A percentile compares a stretch with the other conserved stretches of the same genome.
These are phyloP conservation scores for Gaeumannomyces sp. DNA, from an alignment of 2,329 filamentous ascomycete genomes.

Conservation along the genomic window DNA sequence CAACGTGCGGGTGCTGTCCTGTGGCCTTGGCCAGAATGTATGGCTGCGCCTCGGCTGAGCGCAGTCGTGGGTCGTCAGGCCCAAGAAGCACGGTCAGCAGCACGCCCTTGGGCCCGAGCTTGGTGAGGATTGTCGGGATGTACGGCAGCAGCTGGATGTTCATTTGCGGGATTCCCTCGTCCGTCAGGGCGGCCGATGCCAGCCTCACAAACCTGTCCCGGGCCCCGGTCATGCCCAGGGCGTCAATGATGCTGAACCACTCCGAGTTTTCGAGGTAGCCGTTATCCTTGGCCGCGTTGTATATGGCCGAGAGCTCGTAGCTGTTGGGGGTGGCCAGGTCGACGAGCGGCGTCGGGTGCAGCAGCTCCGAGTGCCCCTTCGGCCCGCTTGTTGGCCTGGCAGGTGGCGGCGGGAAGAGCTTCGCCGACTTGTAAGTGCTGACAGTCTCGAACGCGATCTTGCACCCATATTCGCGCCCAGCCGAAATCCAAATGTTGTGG, in stretches of 20 bases:
- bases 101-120: conserved; percentile 70
- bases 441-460: conserved; percentile 83
- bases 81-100: conserved; percentile 66
- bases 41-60: conserved; percentile 52
- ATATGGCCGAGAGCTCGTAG: conserved; percentile 75
- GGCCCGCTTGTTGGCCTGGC: conserved; percentile 22
- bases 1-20: conserved; percentile 46
- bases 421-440: conserved; percentile 68
- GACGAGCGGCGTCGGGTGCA: conserved; percentile 58
- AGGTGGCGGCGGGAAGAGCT: conserved; percentile 49
- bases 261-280: conserved; percentile 59
- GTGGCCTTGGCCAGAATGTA: conserved; percentile 65
- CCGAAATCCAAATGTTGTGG: conserved; percentile 54
- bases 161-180: conserved; percentile 77
- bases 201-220: conserved; percentile 64
- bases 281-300: conserved; percentile 58
- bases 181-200: conserved; percentile 62
- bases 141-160: conserved; percentile 80
- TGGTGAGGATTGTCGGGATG: conserved; percentile 78
- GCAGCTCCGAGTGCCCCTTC: conserved; percentile 18
- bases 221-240: conserved; percentile 66
- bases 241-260: conserved; percentile 79
- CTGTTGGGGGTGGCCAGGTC: conserved; percentile 77
- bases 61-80: conserved; percentile 61
- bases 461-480: conserved; percentile 48